phyloP scores from a whole-genome alignment of 1,284 basidiomycete species.

The Heterobasidion occidentale region DNA sequence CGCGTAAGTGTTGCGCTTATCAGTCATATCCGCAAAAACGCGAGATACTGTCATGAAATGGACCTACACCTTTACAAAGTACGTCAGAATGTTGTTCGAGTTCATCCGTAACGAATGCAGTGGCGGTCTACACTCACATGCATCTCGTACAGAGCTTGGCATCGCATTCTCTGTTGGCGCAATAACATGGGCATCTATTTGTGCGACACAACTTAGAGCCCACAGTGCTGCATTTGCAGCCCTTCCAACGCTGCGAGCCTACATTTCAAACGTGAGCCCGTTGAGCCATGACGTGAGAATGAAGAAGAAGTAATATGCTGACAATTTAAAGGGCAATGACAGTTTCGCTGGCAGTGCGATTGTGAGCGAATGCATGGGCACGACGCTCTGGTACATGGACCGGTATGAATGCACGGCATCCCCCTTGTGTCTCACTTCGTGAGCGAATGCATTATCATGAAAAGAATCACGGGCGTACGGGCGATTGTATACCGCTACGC shows the following conservation, averaged over 20 bases:
- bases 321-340: slow-evolving; percentile 32
- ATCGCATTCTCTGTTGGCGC: slow-evolving; percentile 39
- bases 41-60: background rate
- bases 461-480: background rate
- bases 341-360: slow-evolving; percentile 31
- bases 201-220: background rate
- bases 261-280: background rate
- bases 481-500: background rate
- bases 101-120: background rate
- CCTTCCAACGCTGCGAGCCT: slow-evolving; percentile 36
- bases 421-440: slow-evolving; percentile 4
- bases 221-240: slow-evolving; percentile 31
- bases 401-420: slow-evolving; percentile 35
- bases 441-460: background rate
- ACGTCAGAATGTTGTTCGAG: background rate
- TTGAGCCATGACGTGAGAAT: background rate
- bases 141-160: slow-evolving; percentile 36
- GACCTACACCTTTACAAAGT: background rate
- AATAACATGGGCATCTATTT: slow-evolving; percentile 34
- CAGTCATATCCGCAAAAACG: background rate
- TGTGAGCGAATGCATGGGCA: slow-evolving; percentile 33
- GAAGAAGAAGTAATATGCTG: background rate
- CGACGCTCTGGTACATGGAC: slow-evolving; percentile 28
- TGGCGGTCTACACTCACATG: slow-evolving; percentile 6
- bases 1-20: no score